Evolutionary conservation across 371 early-diverging fungal genomes (phyloP), one percentile per base, ranked within the genome.

Genomic region (Sporodiniella umbellata): DNA sequence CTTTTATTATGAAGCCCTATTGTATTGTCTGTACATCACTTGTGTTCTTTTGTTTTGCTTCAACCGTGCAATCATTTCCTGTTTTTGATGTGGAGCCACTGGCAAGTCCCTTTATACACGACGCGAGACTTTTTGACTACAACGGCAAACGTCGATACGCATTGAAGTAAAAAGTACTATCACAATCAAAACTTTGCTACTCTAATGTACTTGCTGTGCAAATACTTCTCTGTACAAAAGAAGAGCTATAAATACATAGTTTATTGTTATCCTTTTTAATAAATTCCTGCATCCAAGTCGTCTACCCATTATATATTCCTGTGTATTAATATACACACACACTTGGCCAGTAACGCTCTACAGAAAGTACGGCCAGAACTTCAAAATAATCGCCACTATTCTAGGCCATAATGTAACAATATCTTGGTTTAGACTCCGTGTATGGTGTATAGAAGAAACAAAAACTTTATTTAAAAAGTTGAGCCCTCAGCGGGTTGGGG

Each of bases 401-500:
- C n/a, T n/a, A n/a, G n/a, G n/a, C n/a, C n/a, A n/a, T n/a, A n/a
- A n/a, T n/a, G n/a, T 17, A 5, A 11, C 2, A 3, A 37, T 37
- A 5, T 17, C 17, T 6, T 15, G 15, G 15, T 37, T 37, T 37
- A 14, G 37, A 37, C 37, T 37, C 37, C 37, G 37, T 37, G 37
- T 14, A 37, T 5, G 5, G 10, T 10, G 4, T 28, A 7, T 28
- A 37, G 37, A 6, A 37, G 6, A 37, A 37, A 5, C 37, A 37
- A n/a, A n/a, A 8, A 18, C 40, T 40, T 47, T 42, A 33, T 44
- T 63, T 74, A 82, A 57, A 73, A 93, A 19, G 62, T 75, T 43
- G 83, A 62, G 19, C 92, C 92, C 75, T 96, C 96, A 35, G 87
- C 71, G 33, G 96, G 96, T 73, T 96, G 98, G 28, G 88, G 74